Percentiles rank a stretch among this genome's conserved stretches.
These are phyloP conservation scores for Cenchrus purpureus DNA, from an alignment of 176 grass and related monocot genomes.

Conservation along the genomic window DNA sequence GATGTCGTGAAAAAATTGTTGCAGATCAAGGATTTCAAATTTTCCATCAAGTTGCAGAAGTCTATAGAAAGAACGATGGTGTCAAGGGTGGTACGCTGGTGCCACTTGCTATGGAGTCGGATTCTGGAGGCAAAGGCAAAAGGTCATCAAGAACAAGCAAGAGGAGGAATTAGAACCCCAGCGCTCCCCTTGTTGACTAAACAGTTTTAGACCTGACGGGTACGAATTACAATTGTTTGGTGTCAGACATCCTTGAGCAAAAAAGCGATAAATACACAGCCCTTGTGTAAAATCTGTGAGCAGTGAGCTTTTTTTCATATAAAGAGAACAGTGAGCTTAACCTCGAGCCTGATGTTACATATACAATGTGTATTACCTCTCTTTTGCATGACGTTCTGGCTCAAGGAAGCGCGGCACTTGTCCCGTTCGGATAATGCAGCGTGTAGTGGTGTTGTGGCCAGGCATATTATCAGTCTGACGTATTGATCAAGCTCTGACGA, in stretches of 20 bases:
- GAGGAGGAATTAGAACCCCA: constrained; percentile 50
- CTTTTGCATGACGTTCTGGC: too few species aligned
- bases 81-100: constrained; percentile 76
- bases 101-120: constrained; percentile 54
- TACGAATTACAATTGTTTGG: not conserved
- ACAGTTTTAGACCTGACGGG: not conserved
- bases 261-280: not conserved
- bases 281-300: too few species aligned
- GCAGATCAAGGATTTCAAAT: constrained; percentile 89
- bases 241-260: not conserved
- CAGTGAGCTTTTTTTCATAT: too few species aligned
- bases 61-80: constrained; percentile 71
- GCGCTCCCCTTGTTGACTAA: not conserved
- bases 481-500: too few species aligned
- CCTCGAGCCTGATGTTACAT: too few species aligned
- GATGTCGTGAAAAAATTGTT: constrained; percentile 9
- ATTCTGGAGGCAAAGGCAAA: constrained; percentile 61
- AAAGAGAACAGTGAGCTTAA: too few species aligned
- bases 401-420: too few species aligned
- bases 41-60: constrained; percentile 80
- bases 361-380: too few species aligned
- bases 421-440: too few species aligned
- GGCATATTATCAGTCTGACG: too few species aligned
- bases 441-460: too few species aligned
- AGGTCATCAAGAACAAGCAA: constrained; percentile 75